These are phyloP conservation scores for Trebouxia sp. DNA, from an alignment of 139 green algal genomes.

Conservation along the genomic window DNA sequence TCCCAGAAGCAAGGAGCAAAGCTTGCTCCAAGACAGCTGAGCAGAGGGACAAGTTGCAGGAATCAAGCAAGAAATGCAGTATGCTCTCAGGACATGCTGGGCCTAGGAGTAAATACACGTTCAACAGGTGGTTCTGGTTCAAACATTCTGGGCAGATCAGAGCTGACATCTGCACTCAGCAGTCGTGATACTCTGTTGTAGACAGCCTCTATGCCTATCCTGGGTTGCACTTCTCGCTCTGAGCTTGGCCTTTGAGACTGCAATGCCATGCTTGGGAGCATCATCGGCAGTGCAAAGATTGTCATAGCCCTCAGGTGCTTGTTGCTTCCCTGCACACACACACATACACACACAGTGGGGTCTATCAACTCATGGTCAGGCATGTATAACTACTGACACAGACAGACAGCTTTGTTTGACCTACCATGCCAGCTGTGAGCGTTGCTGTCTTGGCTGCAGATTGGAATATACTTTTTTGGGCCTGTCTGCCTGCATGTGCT, in stretches of 20 bases:
- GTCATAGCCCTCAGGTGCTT: conserved; percentile 12
- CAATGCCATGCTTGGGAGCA: conserved; percentile 9
- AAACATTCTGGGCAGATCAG: background rate
- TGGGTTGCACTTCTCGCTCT: background rate
- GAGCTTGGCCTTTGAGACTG: background rate
- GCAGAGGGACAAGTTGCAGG: background rate
- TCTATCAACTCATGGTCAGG: too few species aligned
- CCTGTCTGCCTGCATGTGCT: background rate
- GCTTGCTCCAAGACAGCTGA: background rate
- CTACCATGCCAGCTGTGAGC: conserved; percentile 5
- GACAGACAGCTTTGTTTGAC: background rate
- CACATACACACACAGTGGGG: too few species aligned
- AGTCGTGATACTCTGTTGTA: conserved; percentile 9
- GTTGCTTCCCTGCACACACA: background rate
- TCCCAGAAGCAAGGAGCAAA: background rate
- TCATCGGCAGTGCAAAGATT: conserved; percentile 22
- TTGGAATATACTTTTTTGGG: background rate
- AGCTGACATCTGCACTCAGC: background rate
- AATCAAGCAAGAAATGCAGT: background rate
- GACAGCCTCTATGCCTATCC: background rate
- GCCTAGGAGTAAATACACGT: background rate
- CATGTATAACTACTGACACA: background rate
- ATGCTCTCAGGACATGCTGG: background rate
- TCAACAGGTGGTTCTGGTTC: background rate
- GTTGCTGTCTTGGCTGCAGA: conserved; percentile 1